Base-by-base conservation (phyloP, 805 yeast species). In the Lipomyces orientalis region DNA sequence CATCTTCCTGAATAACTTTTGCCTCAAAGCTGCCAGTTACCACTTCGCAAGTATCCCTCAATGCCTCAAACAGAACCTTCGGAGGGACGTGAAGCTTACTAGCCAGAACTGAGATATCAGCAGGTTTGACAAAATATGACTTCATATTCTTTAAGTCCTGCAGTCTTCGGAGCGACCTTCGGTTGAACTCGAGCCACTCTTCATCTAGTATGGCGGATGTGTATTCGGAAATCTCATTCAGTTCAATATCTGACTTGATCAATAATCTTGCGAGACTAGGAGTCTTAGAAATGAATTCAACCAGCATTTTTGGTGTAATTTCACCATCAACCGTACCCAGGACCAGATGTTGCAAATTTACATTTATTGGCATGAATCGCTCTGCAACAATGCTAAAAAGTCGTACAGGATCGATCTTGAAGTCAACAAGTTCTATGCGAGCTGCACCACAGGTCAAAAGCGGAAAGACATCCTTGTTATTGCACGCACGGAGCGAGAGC, bases 401-500 rank as follows among this genome's bases (percentile, higher is more conserved):
- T 29, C 55, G 29, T 16, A 25, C 55, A 29, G 55, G 33, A 52
- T 52, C 55, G 55, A 52, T 52, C 55, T 52, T 52, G 55, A 52
- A 52, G 33, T 52, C 55, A 14, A 52, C 55, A 12, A 52, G 31
- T 52, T 52, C 55, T 52, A 52, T 29, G 29, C 55, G 29, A 0
- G 29, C 9, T n/a, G 55, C 55, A 29, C 55, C 55, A 29, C 55
- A 52, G 33, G 55, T 25, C 33, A 52, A 29, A 12, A 52, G 55
- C 34, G 55, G 55, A 29, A 52, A 25, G 55, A 52, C 33, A 52
- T 52, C 55, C 31, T 22, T 19, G 55, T 52, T 52, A 52, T 52
- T 52, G n/a, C 55, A 52, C 14, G 16, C 31, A 6, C 55, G 55
- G 8, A 52, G 55, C 2, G 55, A 52, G 25, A 52, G 55, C 33